A percentile compares a stretch with the other conserved stretches of the same genome.
Evolutionary conservation across 768 basidiomycete species (phyloP).

Genomic region (Lentinula guzmanii): DNA sequence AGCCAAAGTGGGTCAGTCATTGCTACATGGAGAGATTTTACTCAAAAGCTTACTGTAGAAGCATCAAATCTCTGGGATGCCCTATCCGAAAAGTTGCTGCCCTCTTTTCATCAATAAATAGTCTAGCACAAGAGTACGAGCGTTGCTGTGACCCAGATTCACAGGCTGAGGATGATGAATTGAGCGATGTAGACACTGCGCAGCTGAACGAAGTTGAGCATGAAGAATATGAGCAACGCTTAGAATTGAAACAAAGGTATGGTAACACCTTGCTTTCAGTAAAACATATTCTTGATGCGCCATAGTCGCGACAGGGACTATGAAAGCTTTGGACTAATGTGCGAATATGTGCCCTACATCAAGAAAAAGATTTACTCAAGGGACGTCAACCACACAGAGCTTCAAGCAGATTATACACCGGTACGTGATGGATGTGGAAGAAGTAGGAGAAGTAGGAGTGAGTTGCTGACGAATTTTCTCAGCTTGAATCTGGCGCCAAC

Average conservation of each 20-base stretch:
- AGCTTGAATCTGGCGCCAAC: conserved; percentile 20
- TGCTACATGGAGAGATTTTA: background rate
- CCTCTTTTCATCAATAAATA: background rate
- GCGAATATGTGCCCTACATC: background rate
- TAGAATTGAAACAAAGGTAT: background rate
- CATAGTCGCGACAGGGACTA: background rate
- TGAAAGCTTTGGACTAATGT: background rate
- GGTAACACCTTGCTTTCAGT: background rate
- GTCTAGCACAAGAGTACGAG: background rate
- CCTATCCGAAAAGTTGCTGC: background rate
- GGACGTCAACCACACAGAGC: background rate
- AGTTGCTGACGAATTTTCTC: conserved; percentile 9
- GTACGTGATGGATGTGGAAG: background rate
- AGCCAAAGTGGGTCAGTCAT: background rate
- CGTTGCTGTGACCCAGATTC: background rate
- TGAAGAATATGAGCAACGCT: background rate
- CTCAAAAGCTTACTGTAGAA: background rate
- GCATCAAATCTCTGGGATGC: background rate
- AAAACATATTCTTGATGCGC: background rate
- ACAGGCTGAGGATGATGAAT: background rate
- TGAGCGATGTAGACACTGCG: background rate
- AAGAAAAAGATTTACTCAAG: background rate
- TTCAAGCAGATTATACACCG: background rate
- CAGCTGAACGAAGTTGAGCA: background rate
- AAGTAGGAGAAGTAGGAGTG: conserved; percentile 1